Evolutionary conservation across 495 filamentous ascomycete species (phyloP).

Genomic region (Poronia punctata): DNA sequence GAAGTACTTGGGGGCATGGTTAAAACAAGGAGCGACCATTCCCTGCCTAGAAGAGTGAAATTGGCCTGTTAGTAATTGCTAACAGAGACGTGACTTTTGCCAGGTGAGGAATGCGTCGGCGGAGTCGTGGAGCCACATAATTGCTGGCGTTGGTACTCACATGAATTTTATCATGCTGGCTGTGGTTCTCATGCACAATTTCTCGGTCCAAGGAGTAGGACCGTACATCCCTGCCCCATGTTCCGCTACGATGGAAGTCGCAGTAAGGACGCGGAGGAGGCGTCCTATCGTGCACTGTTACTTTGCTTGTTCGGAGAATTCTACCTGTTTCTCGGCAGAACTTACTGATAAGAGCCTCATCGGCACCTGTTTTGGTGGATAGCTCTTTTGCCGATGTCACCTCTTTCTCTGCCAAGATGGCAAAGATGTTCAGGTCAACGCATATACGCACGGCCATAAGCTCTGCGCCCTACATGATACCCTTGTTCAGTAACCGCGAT

Average conservation of each 20-base stretch:
- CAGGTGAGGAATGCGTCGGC: no score
- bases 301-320: background rate
- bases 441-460: slow-evolving; percentile 9
- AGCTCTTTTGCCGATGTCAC: slow-evolving; percentile 4
- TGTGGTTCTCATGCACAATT: slow-evolving; percentile 3
- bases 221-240: slow-evolving; percentile 9
- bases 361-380: background rate
- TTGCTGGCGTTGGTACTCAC: no score
- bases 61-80: no score
- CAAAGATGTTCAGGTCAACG: slow-evolving; percentile 5
- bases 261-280: slow-evolving; percentile 9
- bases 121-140: no score
- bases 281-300: slow-evolving; percentile 5
- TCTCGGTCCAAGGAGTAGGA: slow-evolving; percentile 7
- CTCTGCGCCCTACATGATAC: no score
- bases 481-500: background rate
- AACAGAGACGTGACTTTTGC: no score
- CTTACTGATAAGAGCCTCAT: slow-evolving; percentile 9
- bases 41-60: no score
- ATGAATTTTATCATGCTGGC: slow-evolving; percentile 10
- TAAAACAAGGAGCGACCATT: no score
- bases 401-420: slow-evolving; percentile 3
- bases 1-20: slow-evolving; percentile 1
- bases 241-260: slow-evolving; percentile 7
- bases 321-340: background rate